A percentile compares a stretch with the other conserved stretches of the same genome.
These are phyloP conservation scores for Ganoderma meredithae DNA, from an alignment of 1,284 basidiomycete species.

Conservation along the genomic window DNA sequence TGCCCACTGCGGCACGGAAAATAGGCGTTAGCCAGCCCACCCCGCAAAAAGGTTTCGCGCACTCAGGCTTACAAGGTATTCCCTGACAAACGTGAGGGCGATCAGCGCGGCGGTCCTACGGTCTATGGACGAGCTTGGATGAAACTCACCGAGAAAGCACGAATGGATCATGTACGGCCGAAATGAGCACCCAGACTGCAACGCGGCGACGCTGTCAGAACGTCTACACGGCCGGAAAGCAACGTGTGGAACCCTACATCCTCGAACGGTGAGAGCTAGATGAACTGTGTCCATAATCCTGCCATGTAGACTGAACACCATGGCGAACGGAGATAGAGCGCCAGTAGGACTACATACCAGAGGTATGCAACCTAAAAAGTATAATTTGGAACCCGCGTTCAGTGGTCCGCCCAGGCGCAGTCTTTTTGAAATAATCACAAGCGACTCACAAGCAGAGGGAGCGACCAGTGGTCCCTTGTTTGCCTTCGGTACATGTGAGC, in stretches of 20 bases:
- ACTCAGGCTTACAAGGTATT: not conserved
- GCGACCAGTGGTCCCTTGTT: not conserved
- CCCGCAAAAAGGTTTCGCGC: not conserved
- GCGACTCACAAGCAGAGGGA: not conserved
- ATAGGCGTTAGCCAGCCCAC: not conserved
- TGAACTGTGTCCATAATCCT: not conserved
- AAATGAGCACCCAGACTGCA: not conserved
- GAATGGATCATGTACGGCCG: not conserved
- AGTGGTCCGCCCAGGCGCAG: not conserved
- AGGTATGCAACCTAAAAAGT: not conserved
- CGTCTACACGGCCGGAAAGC: not conserved
- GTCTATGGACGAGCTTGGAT: not conserved
- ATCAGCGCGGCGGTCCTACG: not conserved
- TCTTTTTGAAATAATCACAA: not conserved
- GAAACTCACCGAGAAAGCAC: not conserved
- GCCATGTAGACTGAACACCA: not conserved
- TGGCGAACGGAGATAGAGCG: not conserved
- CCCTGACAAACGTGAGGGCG: not conserved
- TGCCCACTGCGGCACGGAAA: not conserved
- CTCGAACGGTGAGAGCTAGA: not conserved
- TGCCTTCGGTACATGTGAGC: not conserved
- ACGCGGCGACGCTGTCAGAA: not conserved
- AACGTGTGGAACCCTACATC: not conserved
- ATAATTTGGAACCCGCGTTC: not conserved
- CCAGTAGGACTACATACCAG: not conserved